Base-by-base conservation (phyloP, 257 asterid genomes). In the Hygrophila difformis region DNA sequence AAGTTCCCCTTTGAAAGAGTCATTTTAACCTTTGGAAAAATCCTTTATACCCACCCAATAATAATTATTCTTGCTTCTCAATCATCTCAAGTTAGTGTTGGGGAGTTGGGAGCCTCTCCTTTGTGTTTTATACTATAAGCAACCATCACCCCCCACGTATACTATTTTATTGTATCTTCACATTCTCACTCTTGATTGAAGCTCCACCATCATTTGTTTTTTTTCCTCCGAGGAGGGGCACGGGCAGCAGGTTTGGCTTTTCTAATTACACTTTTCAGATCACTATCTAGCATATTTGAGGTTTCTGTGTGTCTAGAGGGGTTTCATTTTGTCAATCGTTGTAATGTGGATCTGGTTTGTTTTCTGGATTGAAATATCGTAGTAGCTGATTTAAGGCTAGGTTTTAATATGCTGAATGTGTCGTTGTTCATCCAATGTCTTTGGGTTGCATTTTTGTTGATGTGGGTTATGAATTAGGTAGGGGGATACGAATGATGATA, bases 21-120 rank as follows among this genome's bases (percentile, higher is more conserved):
- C 74, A 18, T 70, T 64, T 46, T n/a, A 44, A 73, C 77, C 87
- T 65, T 63, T 23, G 28, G 56, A 55, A 66, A 64, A 50, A 48
- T 37, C 59, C 75, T 49, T 49, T 29, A 1, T 50, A 67, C 67
- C 84, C 66, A 57, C 77, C 72, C 0, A 26, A 26, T 15, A 2
- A 18, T 14, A 20, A 26, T 23, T 18, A 36, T 17, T 62, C 12
- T 2, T 24, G 50, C 43, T 51, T 49, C 36, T 23, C 53, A n/a
- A n/a, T n/a, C n/a, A 12, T 61, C 47, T 40, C 48, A 17, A 16
- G 29, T 5, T 4, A 37, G 53, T 43, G 29, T 24, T 20, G 40
- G 46, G 24, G 42, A n/a, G n/a, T n/a, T n/a, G 23, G 8, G 17
- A 8, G 14, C 53, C 34, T 31, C 42, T 18, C 56, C 38, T 15